Conservation (phyloP, 345 rosid species). For the Ceriops tagal region DNA sequence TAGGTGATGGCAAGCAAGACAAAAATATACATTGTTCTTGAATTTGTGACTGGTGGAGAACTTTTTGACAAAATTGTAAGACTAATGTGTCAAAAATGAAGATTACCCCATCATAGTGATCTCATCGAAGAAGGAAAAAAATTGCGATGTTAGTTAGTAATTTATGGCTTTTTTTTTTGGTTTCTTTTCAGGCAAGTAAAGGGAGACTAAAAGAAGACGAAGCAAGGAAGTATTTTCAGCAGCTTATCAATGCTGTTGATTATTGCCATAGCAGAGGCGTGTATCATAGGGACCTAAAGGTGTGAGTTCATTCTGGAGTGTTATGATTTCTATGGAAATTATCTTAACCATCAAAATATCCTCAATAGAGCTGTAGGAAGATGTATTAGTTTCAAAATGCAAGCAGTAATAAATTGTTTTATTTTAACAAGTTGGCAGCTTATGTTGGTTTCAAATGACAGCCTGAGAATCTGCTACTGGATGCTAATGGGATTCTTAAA, state of each 20-base stretch:
- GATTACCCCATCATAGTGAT: not conserved
- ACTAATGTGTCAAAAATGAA: not conserved
- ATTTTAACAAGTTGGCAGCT: not conserved
- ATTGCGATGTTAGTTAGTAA: too few species aligned
- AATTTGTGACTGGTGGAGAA: constrained; percentile 96
- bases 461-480: constrained; percentile 96
- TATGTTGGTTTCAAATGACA: constrained; percentile 36
- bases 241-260: constrained; percentile 95
- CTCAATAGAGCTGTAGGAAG: not conserved
- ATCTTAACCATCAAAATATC: not conserved
- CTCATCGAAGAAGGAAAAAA: not conserved
- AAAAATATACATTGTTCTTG: constrained; percentile 85
- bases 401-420: too few species aligned
- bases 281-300: constrained; percentile 94
- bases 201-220: constrained; percentile 96
- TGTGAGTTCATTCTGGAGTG: constrained; percentile 19
- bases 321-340: not conserved
- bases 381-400: too few species aligned
- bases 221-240: constrained; percentile 91
- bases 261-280: constrained; percentile 97
- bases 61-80: constrained; percentile 97
- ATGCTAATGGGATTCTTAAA: constrained; percentile 77
- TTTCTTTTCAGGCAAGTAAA: constrained; percentile 58
- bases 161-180: constrained; percentile 8
- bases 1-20: constrained; percentile 99